These are phyloP conservation scores for Mycothermus thermophilus DNA, from an alignment of 495 filamentous ascomycete species.

Conservation along the genomic window DNA sequence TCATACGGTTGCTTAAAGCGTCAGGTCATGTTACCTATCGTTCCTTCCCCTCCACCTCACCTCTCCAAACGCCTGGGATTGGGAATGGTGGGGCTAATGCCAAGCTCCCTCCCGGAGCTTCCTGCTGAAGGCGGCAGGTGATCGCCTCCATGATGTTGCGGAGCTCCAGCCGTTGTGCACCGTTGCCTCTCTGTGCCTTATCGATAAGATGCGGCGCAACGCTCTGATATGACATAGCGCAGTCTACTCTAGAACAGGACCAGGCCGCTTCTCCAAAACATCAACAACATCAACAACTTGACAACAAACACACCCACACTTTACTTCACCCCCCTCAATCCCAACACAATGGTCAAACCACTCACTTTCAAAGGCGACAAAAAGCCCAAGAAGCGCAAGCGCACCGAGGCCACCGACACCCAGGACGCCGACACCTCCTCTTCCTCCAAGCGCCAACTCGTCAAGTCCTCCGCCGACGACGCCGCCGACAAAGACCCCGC, in stretches of 20 bases:
- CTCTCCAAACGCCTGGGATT: too few species aligned
- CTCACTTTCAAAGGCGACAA: conserved; percentile 95
- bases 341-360: conserved; percentile 62
- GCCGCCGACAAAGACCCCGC: conserved; percentile 27
- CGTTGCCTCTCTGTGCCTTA: neutral
- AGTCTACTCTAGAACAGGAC: too few species aligned
- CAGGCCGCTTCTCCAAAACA: too few species aligned
- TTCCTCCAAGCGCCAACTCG: conserved; percentile 21
- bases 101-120: conserved; percentile 5
- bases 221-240: too few species aligned
- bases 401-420: conserved; percentile 30
- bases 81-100: conserved; percentile 6
- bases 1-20: too few species aligned
- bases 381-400: conserved; percentile 83
- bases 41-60: conserved; percentile 2
- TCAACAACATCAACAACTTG: too few species aligned
- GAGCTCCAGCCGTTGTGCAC: conserved; percentile 1
- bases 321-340: neutral
- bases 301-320: too few species aligned
- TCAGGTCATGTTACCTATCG: conserved; percentile 1
- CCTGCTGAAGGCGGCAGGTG: conserved; percentile 6
- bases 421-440: conserved; percentile 22
- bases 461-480: conserved; percentile 8
- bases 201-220: too few species aligned
- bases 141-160: neutral